A percentile compares a stretch with the other conserved stretches of the same genome.
phyloP scores from a whole-genome alignment of 2,329 filamentous ascomycete species.

The Dendryphion nanum region DNA sequence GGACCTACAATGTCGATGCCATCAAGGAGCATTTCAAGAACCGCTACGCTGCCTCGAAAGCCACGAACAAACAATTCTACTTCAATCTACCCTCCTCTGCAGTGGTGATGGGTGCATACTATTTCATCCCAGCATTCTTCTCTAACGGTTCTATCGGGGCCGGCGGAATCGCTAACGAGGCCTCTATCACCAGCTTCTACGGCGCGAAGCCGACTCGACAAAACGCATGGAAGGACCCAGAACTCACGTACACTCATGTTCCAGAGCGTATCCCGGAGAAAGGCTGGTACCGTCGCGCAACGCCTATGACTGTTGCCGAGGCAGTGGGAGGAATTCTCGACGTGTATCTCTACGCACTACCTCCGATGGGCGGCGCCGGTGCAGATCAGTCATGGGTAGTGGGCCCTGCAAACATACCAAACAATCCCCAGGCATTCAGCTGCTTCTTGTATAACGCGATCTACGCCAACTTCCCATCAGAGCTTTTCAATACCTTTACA shows the following conservation, averaged over 20 bases:
- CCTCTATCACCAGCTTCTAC: constrained; percentile 21
- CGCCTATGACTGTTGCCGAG: constrained; percentile 17
- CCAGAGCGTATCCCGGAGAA: constrained; percentile 19
- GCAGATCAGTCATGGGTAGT: constrained; percentile 14
- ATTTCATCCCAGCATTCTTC: constrained; percentile 22
- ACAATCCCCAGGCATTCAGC: too few relatives aligned
- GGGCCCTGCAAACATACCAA: constrained; percentile 11
- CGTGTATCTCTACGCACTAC: constrained; percentile 14
- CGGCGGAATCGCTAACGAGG: constrained; percentile 20
- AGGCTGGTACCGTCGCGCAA: constrained; percentile 20
- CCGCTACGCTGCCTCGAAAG: constrained; percentile 15
- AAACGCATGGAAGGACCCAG: constrained; percentile 10
- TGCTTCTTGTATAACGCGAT: too few relatives aligned
- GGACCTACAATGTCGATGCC: constrained; percentile 16
- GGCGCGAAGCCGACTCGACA: constrained; percentile 13
- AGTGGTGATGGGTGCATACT: constrained; percentile 20
- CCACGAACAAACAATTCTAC: constrained; percentile 18
- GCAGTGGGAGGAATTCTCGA: constrained; percentile 17
- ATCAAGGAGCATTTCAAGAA: constrained; percentile 20
- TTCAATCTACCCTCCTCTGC: constrained; percentile 15
- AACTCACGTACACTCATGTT: constrained; percentile 15
- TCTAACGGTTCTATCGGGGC: constrained; percentile 20
- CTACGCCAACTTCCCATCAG: too few relatives aligned
- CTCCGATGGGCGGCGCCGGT: constrained; percentile 14
- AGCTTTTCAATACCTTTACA: too few relatives aligned